Evolutionary conservation across 2,329 filamentous ascomycete species (phyloP), one percentile per base, ranked within the genome.

Genomic region (Verticillium dahliae): DNA sequence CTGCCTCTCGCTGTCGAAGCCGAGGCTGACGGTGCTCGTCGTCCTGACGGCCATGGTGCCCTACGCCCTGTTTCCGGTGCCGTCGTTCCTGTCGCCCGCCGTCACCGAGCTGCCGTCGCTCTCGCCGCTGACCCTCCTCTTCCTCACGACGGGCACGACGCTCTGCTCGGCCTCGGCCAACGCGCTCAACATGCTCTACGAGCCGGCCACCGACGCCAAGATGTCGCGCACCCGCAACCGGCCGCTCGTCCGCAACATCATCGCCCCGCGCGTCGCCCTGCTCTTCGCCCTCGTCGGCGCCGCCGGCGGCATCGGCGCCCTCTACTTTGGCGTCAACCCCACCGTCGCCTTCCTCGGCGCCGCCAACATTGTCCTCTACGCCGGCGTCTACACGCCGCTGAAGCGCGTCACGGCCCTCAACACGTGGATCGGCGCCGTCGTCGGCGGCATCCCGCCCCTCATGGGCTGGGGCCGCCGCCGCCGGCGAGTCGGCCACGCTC

Each of bases 391-490:
- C 75, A 99, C 95, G 0, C 93, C 94, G 0, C 78, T 98, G 70
- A 99, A 99, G 77, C 88, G 92, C 6, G 79, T 97, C 13, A 90
- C 89, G 3, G 90, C 89, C 10, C 77, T 93, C 62, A 99, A 99
- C 71, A 99, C 95, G 0, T 99, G 95, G 95, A 85, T 96, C 15
- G 95, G 95, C 15, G 95, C 93, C 3, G 76, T 99, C 0, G 91
- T 99, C 0, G 95, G 95, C 64, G 93, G 90, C 1, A 96, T 99
- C 61, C 94, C 95, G 0, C 95, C 95, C 0, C 77, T 99, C 37
- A 99, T 99, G 95, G 95, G 95, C 66, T 99, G 95, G 95, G 95
- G 91, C 92, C 15, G 95, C 95, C 0, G 95, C 95, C 0, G 93
- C 92, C 0, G 93, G 92, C 59, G 92, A 97, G 74, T 89, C 88